These are phyloP conservation scores for Schwanniomyces yamadae DNA, from an alignment of 805 yeast genomes.

Conservation along the genomic window DNA sequence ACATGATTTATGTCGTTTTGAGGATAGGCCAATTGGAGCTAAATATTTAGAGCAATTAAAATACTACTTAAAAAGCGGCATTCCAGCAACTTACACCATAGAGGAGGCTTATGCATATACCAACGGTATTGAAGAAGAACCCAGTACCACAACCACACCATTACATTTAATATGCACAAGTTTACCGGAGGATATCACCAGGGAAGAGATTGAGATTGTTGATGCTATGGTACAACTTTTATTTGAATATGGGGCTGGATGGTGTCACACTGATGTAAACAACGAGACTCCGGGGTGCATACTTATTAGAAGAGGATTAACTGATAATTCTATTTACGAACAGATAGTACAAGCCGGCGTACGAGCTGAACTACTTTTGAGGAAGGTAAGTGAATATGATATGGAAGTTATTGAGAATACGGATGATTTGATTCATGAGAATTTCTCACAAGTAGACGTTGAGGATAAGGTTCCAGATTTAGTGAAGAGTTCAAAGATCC, in stretches of 20 bases:
- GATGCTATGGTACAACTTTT: slow-evolving; percentile 58
- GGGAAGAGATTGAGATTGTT: slow-evolving; percentile 45
- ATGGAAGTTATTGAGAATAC: slow-evolving; percentile 57
- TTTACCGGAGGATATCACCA: slow-evolving; percentile 45
- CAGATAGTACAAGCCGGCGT: slow-evolving; percentile 82
- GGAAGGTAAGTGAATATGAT: slow-evolving; percentile 64
- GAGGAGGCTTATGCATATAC: slow-evolving; percentile 70
- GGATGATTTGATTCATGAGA: slow-evolving; percentile 28
- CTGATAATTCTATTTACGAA: slow-evolving; percentile 39
- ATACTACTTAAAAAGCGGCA: slow-evolving; percentile 55
- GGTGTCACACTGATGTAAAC: slow-evolving; percentile 75
- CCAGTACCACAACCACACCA: slow-evolving; percentile 72
- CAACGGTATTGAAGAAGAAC: slow-evolving; percentile 37
- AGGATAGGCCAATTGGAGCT: slow-evolving; percentile 50
- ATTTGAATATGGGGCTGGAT: slow-evolving; percentile 87
- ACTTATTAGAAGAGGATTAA: slow-evolving; percentile 51
- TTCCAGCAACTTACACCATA: slow-evolving; percentile 79
- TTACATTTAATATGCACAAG: slow-evolving; percentile 65
- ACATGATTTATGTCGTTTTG: slow-evolving; percentile 60
- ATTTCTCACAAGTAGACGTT: slow-evolving; percentile 8
- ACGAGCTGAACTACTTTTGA: slow-evolving; percentile 76
- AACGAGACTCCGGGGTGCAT: slow-evolving; percentile 86
- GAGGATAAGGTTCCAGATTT: slow-evolving; percentile 14
- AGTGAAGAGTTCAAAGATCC: slow-evolving; percentile 6
- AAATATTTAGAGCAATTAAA: slow-evolving; percentile 45